phyloP scores from a whole-genome alignment of 1,284 basidiomycete species.

The Cutaneotrichosporon cyanovorans region DNA sequence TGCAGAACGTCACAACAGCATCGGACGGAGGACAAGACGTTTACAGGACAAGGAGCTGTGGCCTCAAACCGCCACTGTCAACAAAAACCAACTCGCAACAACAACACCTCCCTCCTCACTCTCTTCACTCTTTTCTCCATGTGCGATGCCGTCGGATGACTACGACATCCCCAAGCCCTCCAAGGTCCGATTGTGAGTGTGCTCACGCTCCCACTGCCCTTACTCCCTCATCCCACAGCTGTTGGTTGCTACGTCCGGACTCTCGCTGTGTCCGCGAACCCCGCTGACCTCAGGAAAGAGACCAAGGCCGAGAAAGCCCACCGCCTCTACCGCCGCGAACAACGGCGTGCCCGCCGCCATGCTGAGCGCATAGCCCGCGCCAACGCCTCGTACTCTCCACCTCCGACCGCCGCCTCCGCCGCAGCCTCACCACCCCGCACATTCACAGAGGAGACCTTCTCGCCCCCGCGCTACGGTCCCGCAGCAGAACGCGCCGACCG shows the following conservation, averaged over 20 bases:
- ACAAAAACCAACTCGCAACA: too few species aligned
- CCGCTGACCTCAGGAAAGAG: conserved; percentile 25
- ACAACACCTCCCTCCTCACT: too few species aligned
- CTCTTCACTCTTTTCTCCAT: too few species aligned
- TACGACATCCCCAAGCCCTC: background rate
- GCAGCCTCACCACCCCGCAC: conserved; percentile 19
- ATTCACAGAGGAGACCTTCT: conserved; percentile 17
- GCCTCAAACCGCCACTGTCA: too few species aligned
- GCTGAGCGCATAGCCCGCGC: conserved; percentile 26
- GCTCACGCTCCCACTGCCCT: too few species aligned
- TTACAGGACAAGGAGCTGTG: too few species aligned
- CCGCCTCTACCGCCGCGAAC: conserved; percentile 26
- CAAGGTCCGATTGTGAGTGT: background rate
- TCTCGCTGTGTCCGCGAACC: background rate
- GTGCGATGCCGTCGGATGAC: background rate
- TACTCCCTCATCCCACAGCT: too few species aligned
- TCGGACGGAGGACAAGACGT: too few species aligned
- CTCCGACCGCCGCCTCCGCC: background rate
- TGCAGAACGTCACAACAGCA: too few species aligned
- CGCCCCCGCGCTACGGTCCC: conserved; percentile 19
- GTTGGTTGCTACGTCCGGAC: too few species aligned
- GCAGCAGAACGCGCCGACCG: conserved; percentile 4
- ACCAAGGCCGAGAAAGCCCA: conserved; percentile 27
- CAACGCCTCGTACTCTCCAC: conserved; percentile 18
- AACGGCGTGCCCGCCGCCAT: conserved; percentile 15